Evolutionary conservation across 306 rosid species (phyloP), one percentile per base, ranked within the genome.

Genomic region (Ammopiptanthus mongolicus): DNA sequence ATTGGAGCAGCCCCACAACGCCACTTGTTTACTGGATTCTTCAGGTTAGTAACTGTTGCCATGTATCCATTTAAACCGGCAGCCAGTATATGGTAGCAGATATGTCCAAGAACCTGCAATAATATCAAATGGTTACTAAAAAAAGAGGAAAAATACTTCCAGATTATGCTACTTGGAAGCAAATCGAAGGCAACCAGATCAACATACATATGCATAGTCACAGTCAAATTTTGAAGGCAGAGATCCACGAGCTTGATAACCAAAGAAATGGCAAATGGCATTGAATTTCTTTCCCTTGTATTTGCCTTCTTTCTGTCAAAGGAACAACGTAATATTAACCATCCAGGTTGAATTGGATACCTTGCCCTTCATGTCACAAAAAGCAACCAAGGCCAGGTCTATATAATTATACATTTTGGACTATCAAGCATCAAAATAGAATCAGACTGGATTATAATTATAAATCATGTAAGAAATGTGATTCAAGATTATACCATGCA

Each of bases 231-330:
- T 96, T 23, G 99, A 96, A 28, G 99, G 97, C 65, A 96, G 84
- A 41, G 99, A 96, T 70, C 99, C 99, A 65, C 99, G 97, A 84
- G 99, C 99, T 85, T 95, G 99, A 81, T 95, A 95, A 71, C 99
- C 99, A 23, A 95, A 95, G 70, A 96, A 96, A 87, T 96, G 99
- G 84, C 99, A 96, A 80, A 96, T 96, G 46, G 99, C 97, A 74
- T 85, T 96, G 71, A 96, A 96, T 69, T 96, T 96, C 92, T 96
- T 96, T 62, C 99, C 99, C 88, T 89, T 96, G 83, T 92, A 96
- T 74, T 88, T 86, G 74, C 97, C 99, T 84, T 87, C 97, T 87
- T 96, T 96, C 99, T 93, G 98, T 78, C 62, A 78, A 81, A 65
- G 48, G 71, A 77, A 78, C 37, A 44, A 48, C 65, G 59, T 21